Conservation (phyloP, 345 rosid genomes). For the Ceriops zippeliana region DNA sequence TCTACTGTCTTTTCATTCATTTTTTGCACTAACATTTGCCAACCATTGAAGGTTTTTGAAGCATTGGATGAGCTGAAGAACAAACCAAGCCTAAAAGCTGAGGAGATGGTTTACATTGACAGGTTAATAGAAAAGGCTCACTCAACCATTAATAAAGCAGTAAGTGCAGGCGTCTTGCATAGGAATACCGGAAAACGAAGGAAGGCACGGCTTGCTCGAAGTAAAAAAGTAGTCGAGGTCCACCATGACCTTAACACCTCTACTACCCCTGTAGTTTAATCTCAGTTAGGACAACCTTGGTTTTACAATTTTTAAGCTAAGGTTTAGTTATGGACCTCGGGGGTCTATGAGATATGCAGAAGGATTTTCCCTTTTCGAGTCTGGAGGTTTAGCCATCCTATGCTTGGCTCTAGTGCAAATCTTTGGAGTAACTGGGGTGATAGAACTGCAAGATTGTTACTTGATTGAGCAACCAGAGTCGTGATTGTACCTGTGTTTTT, state of each 20-base stretch:
- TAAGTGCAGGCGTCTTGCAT: background rate
- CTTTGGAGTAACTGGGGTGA: too few species aligned
- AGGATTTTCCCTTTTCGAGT: too few species aligned
- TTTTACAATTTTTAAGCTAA: too few species aligned
- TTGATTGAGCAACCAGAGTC: too few species aligned
- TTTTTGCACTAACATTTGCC: background rate
- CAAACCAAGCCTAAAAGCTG: background rate
- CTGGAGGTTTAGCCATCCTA: too few species aligned
- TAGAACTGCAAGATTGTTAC: too few species aligned
- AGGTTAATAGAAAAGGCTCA: background rate
- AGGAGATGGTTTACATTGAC: background rate
- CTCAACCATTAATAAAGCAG: background rate
- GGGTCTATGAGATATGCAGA: too few species aligned
- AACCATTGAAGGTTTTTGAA: background rate
- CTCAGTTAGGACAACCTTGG: background rate
- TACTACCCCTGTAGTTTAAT: background rate
- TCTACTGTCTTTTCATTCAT: background rate
- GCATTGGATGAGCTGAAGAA: conserved; percentile 4
- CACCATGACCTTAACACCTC: background rate
- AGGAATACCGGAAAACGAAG: conserved; percentile 1
- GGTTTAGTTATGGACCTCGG: too few species aligned
- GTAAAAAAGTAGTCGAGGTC: background rate
- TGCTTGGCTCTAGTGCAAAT: too few species aligned
- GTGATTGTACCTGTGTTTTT: too few species aligned
- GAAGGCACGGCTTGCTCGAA: background rate